A percentile compares a stretch with the other conserved stretches of the same genome.
Evolutionary conservation across 345 rosid species (phyloP).

Genomic region (Geranium rotundifolium): DNA sequence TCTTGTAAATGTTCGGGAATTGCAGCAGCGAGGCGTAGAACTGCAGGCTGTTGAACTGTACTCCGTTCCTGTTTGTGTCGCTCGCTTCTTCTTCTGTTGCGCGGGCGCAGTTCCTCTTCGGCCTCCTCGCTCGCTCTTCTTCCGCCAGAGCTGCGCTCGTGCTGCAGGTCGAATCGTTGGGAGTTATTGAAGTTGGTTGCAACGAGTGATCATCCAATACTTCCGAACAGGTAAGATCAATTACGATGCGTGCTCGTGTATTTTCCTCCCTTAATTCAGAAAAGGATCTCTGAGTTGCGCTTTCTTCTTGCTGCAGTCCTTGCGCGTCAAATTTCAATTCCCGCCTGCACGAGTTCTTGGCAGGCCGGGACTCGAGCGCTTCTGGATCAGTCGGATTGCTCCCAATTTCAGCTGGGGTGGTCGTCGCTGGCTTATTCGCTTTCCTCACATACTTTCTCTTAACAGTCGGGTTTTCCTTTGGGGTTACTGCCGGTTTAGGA

Average conservation of each 20-base stretch:
- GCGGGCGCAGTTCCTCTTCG: conserved; percentile 13
- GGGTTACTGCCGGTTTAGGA: conserved; percentile 28
- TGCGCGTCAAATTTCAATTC: conserved; percentile 38
- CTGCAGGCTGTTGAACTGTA: conserved; percentile 24
- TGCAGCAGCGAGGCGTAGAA: conserved; percentile 27
- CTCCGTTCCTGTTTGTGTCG: conserved; percentile 22
- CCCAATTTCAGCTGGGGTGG: conserved; percentile 18
- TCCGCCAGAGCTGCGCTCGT: conserved; percentile 6
- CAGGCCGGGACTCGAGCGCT: conserved; percentile 6
- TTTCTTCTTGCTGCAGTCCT: conserved; percentile 11
- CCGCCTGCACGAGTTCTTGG: conserved; percentile 44
- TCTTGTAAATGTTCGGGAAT: conserved; percentile 26
- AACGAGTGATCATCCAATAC: conserved; percentile 1
- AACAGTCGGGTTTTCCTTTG: conserved; percentile 32
- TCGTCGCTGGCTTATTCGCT: conserved; percentile 13
- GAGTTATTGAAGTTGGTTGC: conserved; percentile 8
- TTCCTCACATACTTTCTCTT: conserved; percentile 45
- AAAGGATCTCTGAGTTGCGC: conserved; percentile 9
- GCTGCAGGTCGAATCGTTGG: conserved; percentile 15
- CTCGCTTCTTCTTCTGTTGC: conserved; percentile 11
- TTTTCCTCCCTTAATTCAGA: conserved; percentile 18
- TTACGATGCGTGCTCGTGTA: conserved; percentile 16
- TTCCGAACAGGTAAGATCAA: conserved; percentile 10
- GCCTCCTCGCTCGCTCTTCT: conserved; percentile 25
- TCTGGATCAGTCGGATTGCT: conserved; percentile 21